Conservation (phyloP, 176 grass and related monocot species). For the Lolium multiflorum region DNA sequence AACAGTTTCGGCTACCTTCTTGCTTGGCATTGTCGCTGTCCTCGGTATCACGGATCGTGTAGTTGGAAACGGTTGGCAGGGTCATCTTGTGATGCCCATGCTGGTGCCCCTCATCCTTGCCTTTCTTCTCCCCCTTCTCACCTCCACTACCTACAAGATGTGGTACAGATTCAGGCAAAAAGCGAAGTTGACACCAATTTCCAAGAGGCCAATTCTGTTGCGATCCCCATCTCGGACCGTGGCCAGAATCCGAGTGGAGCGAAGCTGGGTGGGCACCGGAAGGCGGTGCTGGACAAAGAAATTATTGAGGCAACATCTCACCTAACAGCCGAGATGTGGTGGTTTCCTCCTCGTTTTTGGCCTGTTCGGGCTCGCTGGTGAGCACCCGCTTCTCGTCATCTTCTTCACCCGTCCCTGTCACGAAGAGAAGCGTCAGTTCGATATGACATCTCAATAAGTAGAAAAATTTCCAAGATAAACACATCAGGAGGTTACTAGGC, state of each 20-base stretch:
- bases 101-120: constrained; percentile 38
- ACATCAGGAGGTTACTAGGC: not conserved
- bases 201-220: constrained; percentile 18
- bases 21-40: constrained; percentile 43
- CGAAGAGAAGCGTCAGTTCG: not conserved
- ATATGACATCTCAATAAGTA: constrained; percentile 13
- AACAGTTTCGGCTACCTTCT: constrained; percentile 44
- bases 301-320: constrained; percentile 30
- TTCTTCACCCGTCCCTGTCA: constrained; percentile 26
- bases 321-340: constrained; percentile 42
- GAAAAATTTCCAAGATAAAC: constrained; percentile 24
- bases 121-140: constrained; percentile 36
- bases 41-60: constrained; percentile 78
- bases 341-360: not conserved
- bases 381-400: constrained; percentile 34
- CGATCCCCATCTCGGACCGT: constrained; percentile 19
- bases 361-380: constrained; percentile 37
- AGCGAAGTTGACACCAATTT: constrained; percentile 11
- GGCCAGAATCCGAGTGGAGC: not conserved
- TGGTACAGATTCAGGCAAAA: constrained; percentile 42
- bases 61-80: constrained; percentile 83
- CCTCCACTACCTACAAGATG: constrained; percentile 46
- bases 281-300: constrained; percentile 41
- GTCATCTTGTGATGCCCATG: constrained; percentile 62
- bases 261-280: constrained; percentile 17